Evolutionary conservation across 1,139 yeast species (phyloP), one percentile per base, ranked within the genome.

Genomic region (Geotrichum aggregatum): DNA sequence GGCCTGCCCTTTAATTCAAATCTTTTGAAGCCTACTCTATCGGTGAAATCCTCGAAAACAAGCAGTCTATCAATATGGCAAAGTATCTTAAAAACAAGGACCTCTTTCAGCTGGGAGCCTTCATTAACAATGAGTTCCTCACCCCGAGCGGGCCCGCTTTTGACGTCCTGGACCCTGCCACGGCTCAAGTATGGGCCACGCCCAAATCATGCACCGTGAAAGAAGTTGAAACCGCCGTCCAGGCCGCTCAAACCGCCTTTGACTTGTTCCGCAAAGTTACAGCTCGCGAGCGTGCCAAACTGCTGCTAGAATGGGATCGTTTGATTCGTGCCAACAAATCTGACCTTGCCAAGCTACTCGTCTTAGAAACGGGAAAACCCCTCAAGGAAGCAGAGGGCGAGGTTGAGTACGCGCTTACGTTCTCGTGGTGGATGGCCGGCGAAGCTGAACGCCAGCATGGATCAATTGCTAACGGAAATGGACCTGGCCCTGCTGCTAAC

Each of bases 121-220:
- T 85, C 76, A 83, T 86, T 67, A 83, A 85, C 73, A 84, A 84
- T 66, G 85, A 84, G 68, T 86, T 82, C 63, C 82, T 83, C 58
- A 41, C 55, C 14, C 56, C 61, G 24, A 56, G 55, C 46, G 59
- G 54, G 22, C 61, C 62, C 24, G 47, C 50, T 24, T 54, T 49
- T 41, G 52, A 46, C 10, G 54, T 44, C 6, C 60, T 61, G n/a
- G 76, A 78, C 56, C 82, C 83, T 1, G 76, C 80, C 2, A 65
- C 68, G 1, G 66, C 65, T 14, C 65, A 72, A 2, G 61, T 65
- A 22, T 60, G 78, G 42, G 74, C 75, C 1, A 63, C 68, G 1
- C 77, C 78, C 1, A 61, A 71, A 5, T 69, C 74, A n/a, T 67
- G 75, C 64, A 57, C 68, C 2, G 48, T 58, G 1, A 58, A 63